These are phyloP conservation scores for Moniliophthora roreri DNA, from an alignment of 1,284 basidiomycete species.

Conservation along the genomic window DNA sequence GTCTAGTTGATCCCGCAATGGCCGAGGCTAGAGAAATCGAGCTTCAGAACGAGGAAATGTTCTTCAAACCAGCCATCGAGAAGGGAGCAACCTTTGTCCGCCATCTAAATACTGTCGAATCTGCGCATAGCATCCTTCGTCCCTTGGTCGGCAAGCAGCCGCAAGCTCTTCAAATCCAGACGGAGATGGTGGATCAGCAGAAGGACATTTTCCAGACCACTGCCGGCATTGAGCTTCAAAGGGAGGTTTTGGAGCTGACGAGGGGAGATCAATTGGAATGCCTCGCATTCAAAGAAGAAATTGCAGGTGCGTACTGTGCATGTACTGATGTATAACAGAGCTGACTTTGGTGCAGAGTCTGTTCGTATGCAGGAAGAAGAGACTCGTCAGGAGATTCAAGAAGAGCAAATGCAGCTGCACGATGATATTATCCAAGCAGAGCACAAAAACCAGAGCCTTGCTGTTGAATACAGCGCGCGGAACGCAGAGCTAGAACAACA, in stretches of 20 bases:
- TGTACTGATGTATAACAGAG: too few relatives aligned
- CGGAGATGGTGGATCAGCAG: slow-evolving; percentile 38
- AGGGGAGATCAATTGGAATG: slow-evolving; percentile 35
- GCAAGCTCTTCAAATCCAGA: slow-evolving; percentile 37
- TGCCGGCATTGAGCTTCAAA: slow-evolving; percentile 38
- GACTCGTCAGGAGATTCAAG: too few relatives aligned
- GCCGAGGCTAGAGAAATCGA: slow-evolving; percentile 36
- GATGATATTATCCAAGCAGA: too few relatives aligned
- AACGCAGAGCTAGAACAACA: too few relatives aligned
- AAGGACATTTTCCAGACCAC: slow-evolving; percentile 37
- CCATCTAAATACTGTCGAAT: slow-evolving; percentile 29
- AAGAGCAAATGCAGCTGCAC: too few relatives aligned
- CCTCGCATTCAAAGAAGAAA: slow-evolving; percentile 33
- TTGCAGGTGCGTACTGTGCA: slow-evolving; percentile 21
- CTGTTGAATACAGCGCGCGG: too few relatives aligned
- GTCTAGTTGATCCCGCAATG: slow-evolving; percentile 30
- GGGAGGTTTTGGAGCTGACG: slow-evolving; percentile 34
- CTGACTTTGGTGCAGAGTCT: too few relatives aligned
- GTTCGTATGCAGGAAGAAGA: too few relatives aligned
- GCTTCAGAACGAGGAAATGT: slow-evolving; percentile 31
- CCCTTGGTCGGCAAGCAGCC: slow-evolving; percentile 31
- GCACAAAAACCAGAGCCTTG: too few relatives aligned
- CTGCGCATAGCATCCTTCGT: slow-evolving; percentile 28
- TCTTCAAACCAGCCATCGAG: slow-evolving; percentile 38
- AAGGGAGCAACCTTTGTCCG: slow-evolving; percentile 36